phyloP scores from a whole-genome alignment of 805 yeast species.

The Starmera amethionina region DNA sequence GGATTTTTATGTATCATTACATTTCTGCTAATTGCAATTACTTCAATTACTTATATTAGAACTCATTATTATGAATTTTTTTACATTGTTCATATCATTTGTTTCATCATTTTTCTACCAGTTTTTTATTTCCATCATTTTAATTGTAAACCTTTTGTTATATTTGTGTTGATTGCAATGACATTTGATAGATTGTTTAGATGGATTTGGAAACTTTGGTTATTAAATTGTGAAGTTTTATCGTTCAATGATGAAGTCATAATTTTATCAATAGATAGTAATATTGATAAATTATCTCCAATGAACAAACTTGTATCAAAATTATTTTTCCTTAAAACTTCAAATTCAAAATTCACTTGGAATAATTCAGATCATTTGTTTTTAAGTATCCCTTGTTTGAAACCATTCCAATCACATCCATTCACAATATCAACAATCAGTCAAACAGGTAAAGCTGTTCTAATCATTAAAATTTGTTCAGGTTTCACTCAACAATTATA shows the following conservation, averaged over 20 bases:
- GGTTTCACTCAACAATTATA: slow-evolving; percentile 16
- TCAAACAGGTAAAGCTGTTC: neutral
- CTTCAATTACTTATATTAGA: slow-evolving; percentile 9
- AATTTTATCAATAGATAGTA: slow-evolving; percentile 7
- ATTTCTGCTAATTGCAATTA: slow-evolving; percentile 7
- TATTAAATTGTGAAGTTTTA: slow-evolving; percentile 6
- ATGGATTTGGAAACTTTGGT: slow-evolving; percentile 8
- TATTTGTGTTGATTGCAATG: slow-evolving; percentile 7
- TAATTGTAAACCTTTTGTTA: slow-evolving; percentile 15
- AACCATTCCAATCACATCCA: slow-evolving; percentile 17
- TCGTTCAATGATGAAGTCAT: slow-evolving; percentile 2
- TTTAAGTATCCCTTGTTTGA: slow-evolving; percentile 13
- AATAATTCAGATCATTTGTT: slow-evolving; percentile 16
- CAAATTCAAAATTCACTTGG: slow-evolving; percentile 7
- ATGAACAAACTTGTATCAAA: neutral
- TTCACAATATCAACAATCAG: slow-evolving; percentile 17
- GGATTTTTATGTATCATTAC: slow-evolving; percentile 8
- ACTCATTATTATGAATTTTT: slow-evolving; percentile 12
- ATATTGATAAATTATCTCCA: neutral
- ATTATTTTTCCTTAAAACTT: slow-evolving; percentile 4
- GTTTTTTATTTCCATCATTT: slow-evolving; percentile 17
- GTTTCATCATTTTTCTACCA: slow-evolving; percentile 14
- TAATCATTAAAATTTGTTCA: slow-evolving; percentile 12
- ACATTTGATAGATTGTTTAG: slow-evolving; percentile 12
- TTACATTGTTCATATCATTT: slow-evolving; percentile 10